These are phyloP conservation scores for Ichthyophthirius multifiliis DNA, from an alignment of 169 alveolate genomes.

Conservation along the genomic window DNA sequence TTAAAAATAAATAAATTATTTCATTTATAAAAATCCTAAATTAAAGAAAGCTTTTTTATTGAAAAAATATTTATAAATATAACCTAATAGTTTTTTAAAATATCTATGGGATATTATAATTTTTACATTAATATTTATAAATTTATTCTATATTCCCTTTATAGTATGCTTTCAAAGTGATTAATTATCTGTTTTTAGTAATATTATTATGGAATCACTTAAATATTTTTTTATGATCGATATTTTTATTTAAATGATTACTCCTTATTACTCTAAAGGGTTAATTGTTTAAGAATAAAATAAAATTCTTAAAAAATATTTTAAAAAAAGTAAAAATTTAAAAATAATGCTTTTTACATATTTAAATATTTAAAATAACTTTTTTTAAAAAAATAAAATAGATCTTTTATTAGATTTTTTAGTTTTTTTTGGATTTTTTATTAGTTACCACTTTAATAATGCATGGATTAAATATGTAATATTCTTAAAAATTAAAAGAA, in stretches of 20 bases:
- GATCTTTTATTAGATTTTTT: neutral
- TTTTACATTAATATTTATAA: neutral
- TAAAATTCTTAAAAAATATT: neutral
- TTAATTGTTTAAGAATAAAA: neutral
- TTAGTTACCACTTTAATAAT: neutral
- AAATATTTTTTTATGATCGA: neutral
- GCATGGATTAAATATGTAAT: neutral
- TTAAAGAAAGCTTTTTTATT: neutral
- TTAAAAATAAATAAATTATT: neutral
- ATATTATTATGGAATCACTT: neutral
- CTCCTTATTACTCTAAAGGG: neutral
- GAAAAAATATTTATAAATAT: neutral
- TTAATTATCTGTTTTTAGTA: neutral
- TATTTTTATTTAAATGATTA: neutral
- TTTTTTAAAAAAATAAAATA: neutral
- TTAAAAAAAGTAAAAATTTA: neutral
- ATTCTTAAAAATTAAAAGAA: neutral
- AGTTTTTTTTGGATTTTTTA: neutral
- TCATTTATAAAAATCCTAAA: neutral
- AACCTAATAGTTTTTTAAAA: neutral
- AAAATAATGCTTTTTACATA: too few species aligned
- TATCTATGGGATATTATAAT: neutral
- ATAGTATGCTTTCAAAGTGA: neutral
- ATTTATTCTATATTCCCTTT: neutral
- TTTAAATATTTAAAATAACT: too few species aligned